phyloP scores from a whole-genome alignment of 225 moss, liverwort and hornwort genomes.

The Bryoerythrophyllum caledonicum region DNA sequence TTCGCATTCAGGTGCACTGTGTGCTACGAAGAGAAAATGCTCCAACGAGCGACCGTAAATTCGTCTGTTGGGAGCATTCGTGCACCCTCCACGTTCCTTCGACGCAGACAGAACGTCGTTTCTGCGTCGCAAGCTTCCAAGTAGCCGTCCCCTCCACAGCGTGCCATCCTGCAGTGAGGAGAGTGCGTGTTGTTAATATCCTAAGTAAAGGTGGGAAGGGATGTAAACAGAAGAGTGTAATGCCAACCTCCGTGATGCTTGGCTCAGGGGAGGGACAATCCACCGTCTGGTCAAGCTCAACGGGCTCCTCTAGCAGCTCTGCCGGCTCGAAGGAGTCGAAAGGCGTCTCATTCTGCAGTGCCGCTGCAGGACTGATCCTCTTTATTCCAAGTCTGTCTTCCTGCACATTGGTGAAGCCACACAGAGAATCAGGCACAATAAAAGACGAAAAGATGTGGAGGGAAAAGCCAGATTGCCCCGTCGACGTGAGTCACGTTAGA shows the following conservation, averaged over 20 bases:
- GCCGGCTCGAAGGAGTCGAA: conserved; percentile 30
- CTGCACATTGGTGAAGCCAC: conserved; percentile 25
- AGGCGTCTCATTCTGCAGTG: conserved; percentile 23
- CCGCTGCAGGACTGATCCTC: conserved; percentile 44
- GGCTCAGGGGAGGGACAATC: conserved; percentile 33
- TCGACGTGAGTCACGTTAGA: not conserved
- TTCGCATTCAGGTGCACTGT: conserved; percentile 36
- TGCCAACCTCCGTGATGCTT: conserved; percentile 32
- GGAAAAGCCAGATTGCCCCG: not conserved
- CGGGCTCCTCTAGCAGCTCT: conserved; percentile 36
- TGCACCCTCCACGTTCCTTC: conserved; percentile 13
- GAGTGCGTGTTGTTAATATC: not conserved
- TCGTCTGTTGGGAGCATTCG: conserved; percentile 19
- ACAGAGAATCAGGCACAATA: not conserved
- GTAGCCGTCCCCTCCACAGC: conserved; percentile 32
- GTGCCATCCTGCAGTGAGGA: conserved; percentile 32
- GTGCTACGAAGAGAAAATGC: conserved; percentile 38
- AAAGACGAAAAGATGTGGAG: not conserved
- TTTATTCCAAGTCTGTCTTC: conserved; percentile 44
- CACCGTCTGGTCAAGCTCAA: conserved; percentile 32
- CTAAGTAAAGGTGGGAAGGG: too few species aligned
- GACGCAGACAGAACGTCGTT: conserved; percentile 26
- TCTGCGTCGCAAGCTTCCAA: conserved; percentile 36
- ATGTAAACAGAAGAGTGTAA: too few species aligned
- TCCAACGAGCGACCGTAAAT: conserved; percentile 19